These are phyloP conservation scores for Neurospora terricola DNA, from an alignment of 495 filamentous ascomycete species.

Conservation along the genomic window DNA sequence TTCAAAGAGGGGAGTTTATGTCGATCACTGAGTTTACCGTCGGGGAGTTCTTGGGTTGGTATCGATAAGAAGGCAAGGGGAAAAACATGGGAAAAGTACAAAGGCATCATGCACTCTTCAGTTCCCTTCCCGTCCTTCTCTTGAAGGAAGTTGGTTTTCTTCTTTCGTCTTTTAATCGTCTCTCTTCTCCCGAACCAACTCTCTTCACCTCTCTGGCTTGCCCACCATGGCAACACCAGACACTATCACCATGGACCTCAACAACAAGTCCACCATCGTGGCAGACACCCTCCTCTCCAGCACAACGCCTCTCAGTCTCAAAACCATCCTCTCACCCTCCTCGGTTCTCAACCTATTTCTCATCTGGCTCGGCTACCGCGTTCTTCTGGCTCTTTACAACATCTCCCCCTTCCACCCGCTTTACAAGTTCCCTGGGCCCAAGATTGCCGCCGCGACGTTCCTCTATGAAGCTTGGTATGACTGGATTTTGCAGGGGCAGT, in stretches of 20 bases:
- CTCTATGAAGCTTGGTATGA: constrained; percentile 45
- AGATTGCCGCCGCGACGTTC: constrained; percentile 33
- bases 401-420: constrained; percentile 24
- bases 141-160: not conserved
- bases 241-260: not conserved
- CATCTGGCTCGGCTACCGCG: constrained; percentile 15
- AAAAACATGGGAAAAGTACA: not conserved
- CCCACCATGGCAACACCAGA: not conserved
- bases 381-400: constrained; percentile 18
- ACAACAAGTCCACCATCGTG: not conserved
- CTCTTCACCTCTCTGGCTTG: too few relatives aligned
- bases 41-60: not conserved
- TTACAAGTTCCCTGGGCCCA: constrained; percentile 35
- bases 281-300: not conserved
- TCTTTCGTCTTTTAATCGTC: not conserved
- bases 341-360: constrained; percentile 6
- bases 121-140: not conserved
- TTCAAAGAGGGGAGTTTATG: not conserved
- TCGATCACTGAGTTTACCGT: not conserved
- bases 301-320: not conserved
- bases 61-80: not conserved
- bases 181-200: too few relatives aligned
- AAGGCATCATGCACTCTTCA: not conserved
- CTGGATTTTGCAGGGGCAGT: constrained; percentile 32
- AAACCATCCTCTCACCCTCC: not conserved